Base-by-base conservation (phyloP, 257 asterid genomes). In the Mitragyna speciosa region DNA sequence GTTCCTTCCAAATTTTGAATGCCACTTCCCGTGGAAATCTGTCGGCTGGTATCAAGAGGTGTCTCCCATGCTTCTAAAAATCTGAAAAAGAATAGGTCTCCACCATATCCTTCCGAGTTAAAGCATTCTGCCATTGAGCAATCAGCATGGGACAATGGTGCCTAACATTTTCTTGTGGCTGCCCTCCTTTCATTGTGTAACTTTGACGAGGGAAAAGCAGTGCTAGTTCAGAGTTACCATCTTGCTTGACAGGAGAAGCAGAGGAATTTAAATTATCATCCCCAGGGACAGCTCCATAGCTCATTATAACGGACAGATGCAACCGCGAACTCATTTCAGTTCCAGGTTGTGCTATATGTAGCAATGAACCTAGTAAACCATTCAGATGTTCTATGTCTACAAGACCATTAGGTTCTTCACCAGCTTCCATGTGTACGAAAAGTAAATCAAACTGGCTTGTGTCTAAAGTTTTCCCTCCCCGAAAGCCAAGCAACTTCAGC, bases 81-180 rank as follows among this genome's bases (percentile, higher is more conserved):
- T n/a, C n/a, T n/a, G n/a, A n/a, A n/a, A n/a, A n/a, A n/a, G n/a
- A n/a, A n/a, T n/a, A n/a, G n/a, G n/a, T n/a, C n/a, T n/a, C n/a
- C n/a, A n/a, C n/a, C 88, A 52, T 82, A 85, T 96, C 99, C 86
- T 83, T 88, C 70, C 98, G 97, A 19, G 98, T 96, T 59, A 92
- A 97, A 71, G 91, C 98, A 76, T 83, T 86, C 93, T 96, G 99
- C 89, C 91, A 90, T 81, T 96, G 99, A 68, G 97, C 97, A 85
- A 88, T 81, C 78, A 94, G 87, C 91, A 96, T 90, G 7, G 97
- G 99, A 52, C 91, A 82, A 72, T 86, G 83, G 16, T 75, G 79
- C 91, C 99, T 90, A 75, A 92, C 75, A 83, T 91, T 88, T 52
- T 76, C 87, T 51, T 97, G 87, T 15, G 85, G 86, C 85, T 88